Conservation (phyloP, 805 yeast species). For the Ogataea degrootiae region DNA sequence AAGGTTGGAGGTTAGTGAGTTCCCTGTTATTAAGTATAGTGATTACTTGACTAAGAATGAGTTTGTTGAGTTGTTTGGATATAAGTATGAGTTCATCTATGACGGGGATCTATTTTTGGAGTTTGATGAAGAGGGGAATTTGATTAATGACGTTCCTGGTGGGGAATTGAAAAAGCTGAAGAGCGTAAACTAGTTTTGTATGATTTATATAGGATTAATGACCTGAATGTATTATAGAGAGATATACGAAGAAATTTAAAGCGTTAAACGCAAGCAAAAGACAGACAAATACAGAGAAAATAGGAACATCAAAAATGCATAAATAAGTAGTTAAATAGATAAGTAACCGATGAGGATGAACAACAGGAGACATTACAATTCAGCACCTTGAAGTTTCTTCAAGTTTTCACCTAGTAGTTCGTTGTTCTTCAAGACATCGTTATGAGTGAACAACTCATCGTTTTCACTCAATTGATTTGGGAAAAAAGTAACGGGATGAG, state of each 20-base stretch:
- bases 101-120: conserved; percentile 22
- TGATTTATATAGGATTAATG: background rate
- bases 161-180: conserved; percentile 2
- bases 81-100: conserved; percentile 25
- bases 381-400: conserved; percentile 6
- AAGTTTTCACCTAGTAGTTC: conserved; percentile 20
- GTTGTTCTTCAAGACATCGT: conserved; percentile 26
- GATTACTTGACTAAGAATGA: conserved; percentile 47
- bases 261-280: too few relatives aligned
- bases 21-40: conserved; percentile 56
- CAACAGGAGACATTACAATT: too few relatives aligned
- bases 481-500: conserved; percentile 3
- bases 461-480: conserved; percentile 19
- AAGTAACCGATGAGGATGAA: too few relatives aligned
- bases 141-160: conserved; percentile 8
- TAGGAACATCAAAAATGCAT: too few relatives aligned
- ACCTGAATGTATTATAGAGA: background rate
- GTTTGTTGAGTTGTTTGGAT: conserved; percentile 49
- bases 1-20: conserved; percentile 49
- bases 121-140: conserved; percentile 15
- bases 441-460: conserved; percentile 21
- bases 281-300: too few relatives aligned
- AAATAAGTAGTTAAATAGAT: too few relatives aligned
- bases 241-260: too few relatives aligned
- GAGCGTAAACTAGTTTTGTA: background rate